A percentile compares a stretch with the other conserved stretches of the same genome.
These are phyloP conservation scores for Paulownia fortunei DNA, from an alignment of 257 asterid genomes.

Conservation along the genomic window DNA sequence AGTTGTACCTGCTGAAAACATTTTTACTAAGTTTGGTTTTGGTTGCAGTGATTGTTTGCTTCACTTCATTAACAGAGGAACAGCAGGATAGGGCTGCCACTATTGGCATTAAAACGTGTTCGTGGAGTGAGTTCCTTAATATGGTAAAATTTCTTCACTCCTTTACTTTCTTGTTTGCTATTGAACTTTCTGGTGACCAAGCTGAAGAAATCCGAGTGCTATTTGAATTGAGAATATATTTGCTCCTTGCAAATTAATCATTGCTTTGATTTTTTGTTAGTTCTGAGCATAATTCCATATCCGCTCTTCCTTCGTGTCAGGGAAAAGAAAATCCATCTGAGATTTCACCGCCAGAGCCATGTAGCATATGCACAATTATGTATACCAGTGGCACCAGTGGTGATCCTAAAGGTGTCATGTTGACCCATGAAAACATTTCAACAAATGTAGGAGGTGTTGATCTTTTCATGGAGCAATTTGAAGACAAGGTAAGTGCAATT, in stretches of 20 bases:
- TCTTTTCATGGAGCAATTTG: conserved; percentile 86
- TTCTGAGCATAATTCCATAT: not conserved
- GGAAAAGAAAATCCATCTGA: conserved; percentile 66
- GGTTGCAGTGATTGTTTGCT: conserved; percentile 78
- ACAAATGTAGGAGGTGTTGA: conserved; percentile 75
- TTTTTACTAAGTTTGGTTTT: conserved; percentile 31
- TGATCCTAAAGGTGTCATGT: conserved; percentile 89
- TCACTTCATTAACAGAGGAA: conserved; percentile 68
- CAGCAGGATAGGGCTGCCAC: conserved; percentile 57
- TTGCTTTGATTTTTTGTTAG: not conserved
- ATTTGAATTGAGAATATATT: not conserved
- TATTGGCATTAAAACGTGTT: conserved; percentile 59
- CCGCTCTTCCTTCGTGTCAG: conserved; percentile 39
- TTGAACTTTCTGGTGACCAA: conserved; percentile 17
- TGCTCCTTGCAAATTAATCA: not conserved
- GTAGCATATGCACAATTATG: conserved; percentile 78
- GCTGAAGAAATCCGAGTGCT: not conserved
- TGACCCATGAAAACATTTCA: conserved; percentile 84
- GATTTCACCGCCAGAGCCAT: conserved; percentile 69
- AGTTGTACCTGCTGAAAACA: not conserved
- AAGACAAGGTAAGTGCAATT: conserved; percentile 69
- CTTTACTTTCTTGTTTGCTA: not conserved
- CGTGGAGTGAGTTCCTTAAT: conserved; percentile 77
- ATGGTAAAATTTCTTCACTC: conserved; percentile 46
- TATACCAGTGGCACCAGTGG: conserved; percentile 99